A percentile compares a stretch with the other conserved stretches of the same genome.
phyloP scores from a whole-genome alignment of 345 rosid species.

The Theobroma cacao region DNA sequence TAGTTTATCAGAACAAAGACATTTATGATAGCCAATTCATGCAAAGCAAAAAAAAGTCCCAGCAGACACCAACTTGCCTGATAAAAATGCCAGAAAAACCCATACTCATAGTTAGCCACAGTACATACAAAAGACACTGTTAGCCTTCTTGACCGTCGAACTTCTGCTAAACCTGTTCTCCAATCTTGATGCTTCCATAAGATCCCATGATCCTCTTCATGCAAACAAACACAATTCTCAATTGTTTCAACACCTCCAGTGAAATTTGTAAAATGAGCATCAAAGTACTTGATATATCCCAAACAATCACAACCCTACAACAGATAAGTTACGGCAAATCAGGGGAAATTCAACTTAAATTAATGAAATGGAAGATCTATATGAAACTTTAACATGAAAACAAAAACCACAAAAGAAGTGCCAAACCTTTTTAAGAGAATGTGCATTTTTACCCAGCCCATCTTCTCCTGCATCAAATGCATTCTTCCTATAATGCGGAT shows the following conservation, averaged over 20 bases:
- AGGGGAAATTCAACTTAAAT: not conserved
- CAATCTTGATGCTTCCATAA: conserved; percentile 89
- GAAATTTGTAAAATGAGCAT: conserved; percentile 75
- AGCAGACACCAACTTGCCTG: conserved; percentile 48
- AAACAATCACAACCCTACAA: conserved; percentile 74
- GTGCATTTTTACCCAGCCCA: conserved; percentile 81
- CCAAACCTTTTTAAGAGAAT: conserved; percentile 65
- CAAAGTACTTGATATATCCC: conserved; percentile 71
- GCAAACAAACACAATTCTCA: conserved; percentile 75
- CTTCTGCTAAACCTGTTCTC: conserved; percentile 84
- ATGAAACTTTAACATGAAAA: not conserved
- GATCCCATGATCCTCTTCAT: conserved; percentile 77
- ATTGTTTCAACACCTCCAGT: conserved; percentile 75
- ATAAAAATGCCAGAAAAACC: conserved; percentile 75
- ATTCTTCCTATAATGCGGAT: conserved; percentile 75
- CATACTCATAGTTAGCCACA: conserved; percentile 74
- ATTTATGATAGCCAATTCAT: not conserved
- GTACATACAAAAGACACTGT: conserved; percentile 66
- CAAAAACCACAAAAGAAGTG: not conserved
- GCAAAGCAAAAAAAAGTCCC: conserved; percentile 7
- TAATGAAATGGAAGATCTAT: not conserved
- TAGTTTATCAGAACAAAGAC: not conserved
- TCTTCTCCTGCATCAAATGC: conserved; percentile 88
- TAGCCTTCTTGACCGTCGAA: conserved; percentile 66
- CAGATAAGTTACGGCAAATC: conserved; percentile 9